Percentiles rank a stretch among this genome's conserved stretches.
These are phyloP conservation scores for Collybiopsis luxurians DNA, from an alignment of 768 basidiomycete species.

Conservation along the genomic window DNA sequence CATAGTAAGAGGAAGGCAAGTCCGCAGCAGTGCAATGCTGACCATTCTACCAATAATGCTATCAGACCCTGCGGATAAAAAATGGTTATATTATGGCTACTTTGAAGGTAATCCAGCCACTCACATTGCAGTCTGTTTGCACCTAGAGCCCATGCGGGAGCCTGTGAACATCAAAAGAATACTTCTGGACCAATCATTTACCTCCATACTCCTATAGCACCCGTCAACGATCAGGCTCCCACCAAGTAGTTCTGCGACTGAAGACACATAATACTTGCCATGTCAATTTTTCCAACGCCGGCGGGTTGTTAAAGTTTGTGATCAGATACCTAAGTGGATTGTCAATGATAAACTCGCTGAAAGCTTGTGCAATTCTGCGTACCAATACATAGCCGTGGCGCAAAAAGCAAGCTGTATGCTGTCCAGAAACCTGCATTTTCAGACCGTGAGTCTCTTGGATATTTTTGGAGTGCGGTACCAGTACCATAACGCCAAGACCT, in stretches of 20 bases:
- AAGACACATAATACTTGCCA: slow-evolving; percentile 31
- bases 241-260: not conserved
- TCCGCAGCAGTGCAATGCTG: slow-evolving; percentile 2
- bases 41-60: slow-evolving; percentile 49
- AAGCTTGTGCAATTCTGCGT: slow-evolving; percentile 4
- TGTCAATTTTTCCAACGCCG: slow-evolving; percentile 32
- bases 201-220: slow-evolving; percentile 39
- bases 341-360: not conserved
- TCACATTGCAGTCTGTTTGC: slow-evolving; percentile 51
- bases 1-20: not conserved
- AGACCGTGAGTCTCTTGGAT: not conserved
- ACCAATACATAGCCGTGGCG: slow-evolving; percentile 46
- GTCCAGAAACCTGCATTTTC: slow-evolving; percentile 34
- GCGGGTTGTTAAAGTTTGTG: slow-evolving; percentile 37
- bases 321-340: slow-evolving; percentile 39
- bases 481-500: slow-evolving; percentile 39
- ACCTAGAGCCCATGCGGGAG: slow-evolving; percentile 27
- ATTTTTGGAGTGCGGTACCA: not conserved
- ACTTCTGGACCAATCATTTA: slow-evolving; percentile 15
- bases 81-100: not conserved
- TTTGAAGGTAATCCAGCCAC: slow-evolving; percentile 4
- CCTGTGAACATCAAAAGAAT: not conserved
- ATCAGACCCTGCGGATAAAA: slow-evolving; percentile 36
- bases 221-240: not conserved
- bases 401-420: slow-evolving; percentile 43